A percentile compares a stretch with the other conserved stretches of the same genome.
phyloP scores from a whole-genome alignment of 805 yeast species.

The Wickerhamiella kazuoi region DNA sequence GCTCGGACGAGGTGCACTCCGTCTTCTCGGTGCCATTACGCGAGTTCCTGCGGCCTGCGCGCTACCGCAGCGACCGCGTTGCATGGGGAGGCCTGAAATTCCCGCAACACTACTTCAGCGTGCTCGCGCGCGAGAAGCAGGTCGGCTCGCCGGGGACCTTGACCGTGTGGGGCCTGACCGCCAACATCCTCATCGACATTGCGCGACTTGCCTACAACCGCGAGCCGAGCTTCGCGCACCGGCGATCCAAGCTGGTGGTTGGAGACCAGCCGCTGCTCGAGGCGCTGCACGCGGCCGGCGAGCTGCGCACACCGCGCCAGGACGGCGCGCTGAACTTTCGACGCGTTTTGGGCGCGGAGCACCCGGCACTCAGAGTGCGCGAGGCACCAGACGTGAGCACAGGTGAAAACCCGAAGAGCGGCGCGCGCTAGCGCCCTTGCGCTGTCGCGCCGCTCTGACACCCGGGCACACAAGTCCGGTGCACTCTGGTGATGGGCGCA shows the following conservation, averaged over 20 bases:
- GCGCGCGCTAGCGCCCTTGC: no score
- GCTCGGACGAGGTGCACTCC: constrained; percentile 19
- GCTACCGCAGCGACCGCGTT: constrained; percentile 14
- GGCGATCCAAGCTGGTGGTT: constrained; percentile 11
- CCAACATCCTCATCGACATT: constrained; percentile 24
- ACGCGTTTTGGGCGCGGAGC: constrained; percentile 1
- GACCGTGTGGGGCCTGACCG: constrained; percentile 28
- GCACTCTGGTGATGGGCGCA: no score
- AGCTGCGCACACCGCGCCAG: neutral
- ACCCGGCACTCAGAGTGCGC: neutral
- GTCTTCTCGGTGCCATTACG: constrained; percentile 16
- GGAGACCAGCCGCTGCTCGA: constrained; percentile 19
- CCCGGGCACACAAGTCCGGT: no score
- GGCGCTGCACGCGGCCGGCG: constrained; percentile 10
- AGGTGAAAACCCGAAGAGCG: no score
- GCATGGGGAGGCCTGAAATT: constrained; percentile 22
- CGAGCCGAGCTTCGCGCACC: constrained; percentile 21
- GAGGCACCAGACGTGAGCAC: no score
- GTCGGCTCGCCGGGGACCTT: constrained; percentile 18
- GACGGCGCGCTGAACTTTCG: neutral
- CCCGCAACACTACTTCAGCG: constrained; percentile 20
- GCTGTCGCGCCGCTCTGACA: no score
- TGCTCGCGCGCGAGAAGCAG: constrained; percentile 13
- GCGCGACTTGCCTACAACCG: constrained; percentile 20
- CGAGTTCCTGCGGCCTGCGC: constrained; percentile 13